Evolutionary conservation across 2,329 filamentous ascomycete genomes (phyloP).

Genomic region (Zalaria sp.): DNA sequence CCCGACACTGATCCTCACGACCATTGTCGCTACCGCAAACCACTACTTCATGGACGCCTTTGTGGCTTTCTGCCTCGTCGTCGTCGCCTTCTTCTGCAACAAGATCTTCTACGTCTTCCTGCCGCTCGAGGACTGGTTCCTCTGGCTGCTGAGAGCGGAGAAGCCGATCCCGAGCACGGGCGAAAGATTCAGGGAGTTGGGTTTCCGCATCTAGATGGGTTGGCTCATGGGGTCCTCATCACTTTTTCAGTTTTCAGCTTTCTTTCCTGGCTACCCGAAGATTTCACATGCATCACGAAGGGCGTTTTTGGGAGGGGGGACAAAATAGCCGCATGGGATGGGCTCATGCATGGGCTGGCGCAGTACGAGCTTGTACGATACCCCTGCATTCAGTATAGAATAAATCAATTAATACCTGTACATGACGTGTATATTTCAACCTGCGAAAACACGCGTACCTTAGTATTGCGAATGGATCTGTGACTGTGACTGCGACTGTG

Average conservation of each 20-base stretch:
- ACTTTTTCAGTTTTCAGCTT: not conserved
- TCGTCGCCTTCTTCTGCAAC: constrained; percentile 33
- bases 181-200: constrained; percentile 20
- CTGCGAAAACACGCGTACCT: no score
- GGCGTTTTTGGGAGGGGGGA: no score
- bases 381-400: no score
- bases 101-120: constrained; percentile 34
- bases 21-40: constrained; percentile 47
- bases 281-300: no score
- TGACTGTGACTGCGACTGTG: no score
- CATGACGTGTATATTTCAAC: no score
- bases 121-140: constrained; percentile 35
- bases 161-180: constrained; percentile 40
- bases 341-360: no score
- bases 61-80: constrained; percentile 31
- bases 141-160: constrained; percentile 33
- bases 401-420: no score
- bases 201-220: not conserved
- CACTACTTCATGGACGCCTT: constrained; percentile 42
- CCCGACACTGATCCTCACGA: constrained; percentile 38
- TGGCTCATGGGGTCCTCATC: not conserved
- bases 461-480: no score
- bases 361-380: no score
- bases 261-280: not conserved
- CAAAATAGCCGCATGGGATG: no score